A percentile compares a stretch with the other conserved stretches of the same genome.
These are phyloP conservation scores for Eleusine coracana DNA, from an alignment of 176 grass and related monocot species.

Conservation along the genomic window DNA sequence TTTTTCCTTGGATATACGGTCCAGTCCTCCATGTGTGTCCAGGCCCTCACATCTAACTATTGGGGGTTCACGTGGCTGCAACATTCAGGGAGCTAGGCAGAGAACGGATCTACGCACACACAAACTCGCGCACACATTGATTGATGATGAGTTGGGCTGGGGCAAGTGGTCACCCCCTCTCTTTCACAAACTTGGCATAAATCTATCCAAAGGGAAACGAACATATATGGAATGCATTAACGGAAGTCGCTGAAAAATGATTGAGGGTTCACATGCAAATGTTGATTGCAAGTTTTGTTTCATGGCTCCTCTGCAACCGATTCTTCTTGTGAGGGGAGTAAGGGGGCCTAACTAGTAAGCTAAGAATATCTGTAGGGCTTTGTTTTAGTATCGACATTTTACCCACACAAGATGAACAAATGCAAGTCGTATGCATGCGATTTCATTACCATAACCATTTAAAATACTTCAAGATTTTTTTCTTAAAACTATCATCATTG, in stretches of 20 bases:
- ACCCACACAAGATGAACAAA: not conserved
- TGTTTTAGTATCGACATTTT: not conserved
- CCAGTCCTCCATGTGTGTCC: not conserved
- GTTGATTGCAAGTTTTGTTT: conserved; percentile 16
- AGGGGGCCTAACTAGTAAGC: not conserved
- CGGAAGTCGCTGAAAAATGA: conserved; percentile 12
- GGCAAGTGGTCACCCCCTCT: conserved; percentile 11
- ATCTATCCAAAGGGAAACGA: conserved; percentile 21
- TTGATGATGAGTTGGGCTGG: not conserved
- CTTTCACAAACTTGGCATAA: conserved; percentile 40
- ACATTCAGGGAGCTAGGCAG: conserved; percentile 25
- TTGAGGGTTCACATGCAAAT: conserved; percentile 2
- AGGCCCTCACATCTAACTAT: conserved; percentile 34
- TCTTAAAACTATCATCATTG: not conserved
- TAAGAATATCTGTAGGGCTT: not conserved
- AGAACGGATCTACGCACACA: not conserved
- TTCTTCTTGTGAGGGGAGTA: not conserved
- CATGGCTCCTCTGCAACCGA: not conserved
- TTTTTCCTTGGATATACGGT: conserved; percentile 34
- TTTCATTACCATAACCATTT: not conserved
- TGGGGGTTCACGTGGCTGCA: conserved; percentile 38
- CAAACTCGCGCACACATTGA: conserved; percentile 1
- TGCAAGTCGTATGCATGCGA: no score
- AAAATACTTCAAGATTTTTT: not conserved
- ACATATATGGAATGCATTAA: conserved; percentile 16